Conservation (phyloP, 192 early-diverging fungal genomes). For the Coemansia sp. region DNA sequence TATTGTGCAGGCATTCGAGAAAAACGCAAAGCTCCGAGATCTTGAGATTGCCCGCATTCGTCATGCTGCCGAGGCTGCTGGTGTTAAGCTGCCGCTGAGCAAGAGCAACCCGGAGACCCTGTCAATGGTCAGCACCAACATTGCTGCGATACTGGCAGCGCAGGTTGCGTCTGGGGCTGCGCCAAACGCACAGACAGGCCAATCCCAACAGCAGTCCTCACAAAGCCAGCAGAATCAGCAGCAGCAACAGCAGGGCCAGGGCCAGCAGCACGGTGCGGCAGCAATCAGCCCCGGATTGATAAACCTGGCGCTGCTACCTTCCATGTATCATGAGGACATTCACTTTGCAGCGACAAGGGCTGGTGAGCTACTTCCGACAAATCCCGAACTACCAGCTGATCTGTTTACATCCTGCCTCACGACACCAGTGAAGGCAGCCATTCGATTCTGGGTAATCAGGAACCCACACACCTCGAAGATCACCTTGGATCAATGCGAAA, state of each 20-base stretch:
- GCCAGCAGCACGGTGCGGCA: constrained; percentile 8
- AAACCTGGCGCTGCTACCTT: constrained; percentile 49
- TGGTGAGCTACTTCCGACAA: constrained; percentile 85
- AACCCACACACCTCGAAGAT: constrained; percentile 71
- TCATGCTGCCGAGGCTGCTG: constrained; percentile 35
- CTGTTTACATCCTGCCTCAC: constrained; percentile 95
- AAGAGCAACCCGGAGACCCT: constrained; percentile 17
- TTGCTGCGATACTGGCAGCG: constrained; percentile 24
- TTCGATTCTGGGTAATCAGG: constrained; percentile 86
- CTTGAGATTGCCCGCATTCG: constrained; percentile 58
- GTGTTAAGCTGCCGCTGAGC: constrained; percentile 37
- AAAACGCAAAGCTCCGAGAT: constrained; percentile 84
- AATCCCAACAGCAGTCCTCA: constrained; percentile 7
- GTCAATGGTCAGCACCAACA: constrained; percentile 16
- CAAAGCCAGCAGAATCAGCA: constrained; percentile 12
- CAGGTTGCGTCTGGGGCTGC: constrained; percentile 10
- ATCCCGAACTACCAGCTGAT: constrained; percentile 94
- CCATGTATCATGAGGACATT: constrained; percentile 70
- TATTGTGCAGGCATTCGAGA: constrained; percentile 85
- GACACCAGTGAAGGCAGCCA: constrained; percentile 90
- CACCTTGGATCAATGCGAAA: constrained; percentile 65
- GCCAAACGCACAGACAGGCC: neutral
- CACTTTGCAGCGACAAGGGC: constrained; percentile 91
- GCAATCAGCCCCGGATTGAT: constrained; percentile 26
- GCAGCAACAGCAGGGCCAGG: neutral